Percentiles rank a stretch among this genome's conserved stretches.
Conservation (phyloP, 768 basidiomycete genomes). For the Galerina sulciceps region DNA sequence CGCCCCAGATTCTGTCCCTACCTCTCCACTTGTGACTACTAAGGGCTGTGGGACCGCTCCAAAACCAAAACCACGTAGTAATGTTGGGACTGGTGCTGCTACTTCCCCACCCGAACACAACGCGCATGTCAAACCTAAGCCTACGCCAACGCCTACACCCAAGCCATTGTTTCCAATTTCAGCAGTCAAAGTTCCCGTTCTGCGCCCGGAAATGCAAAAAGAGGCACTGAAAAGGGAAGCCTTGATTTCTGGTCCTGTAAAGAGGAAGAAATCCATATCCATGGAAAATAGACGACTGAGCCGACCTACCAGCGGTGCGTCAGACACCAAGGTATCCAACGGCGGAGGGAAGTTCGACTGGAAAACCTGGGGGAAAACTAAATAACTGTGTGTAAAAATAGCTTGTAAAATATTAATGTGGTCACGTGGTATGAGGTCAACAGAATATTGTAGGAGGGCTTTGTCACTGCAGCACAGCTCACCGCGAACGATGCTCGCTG, state of each 20-base stretch:
- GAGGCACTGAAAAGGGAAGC: slow-evolving; percentile 8
- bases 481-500: no score
- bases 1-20: background rate
- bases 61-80: background rate
- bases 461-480: no score
- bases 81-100: no score
- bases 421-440: slow-evolving; percentile 9
- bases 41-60: background rate
- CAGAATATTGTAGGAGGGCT: background rate
- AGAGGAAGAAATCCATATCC: background rate
- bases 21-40: background rate
- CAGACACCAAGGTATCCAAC: slow-evolving; percentile 3
- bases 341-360: slow-evolving; percentile 23
- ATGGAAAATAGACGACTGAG: background rate
- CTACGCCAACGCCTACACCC: background rate
- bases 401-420: background rate
- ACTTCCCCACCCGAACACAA: no score
- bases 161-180: slow-evolving; percentile 30
- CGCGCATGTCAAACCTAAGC: background rate
- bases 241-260: slow-evolving; percentile 1
- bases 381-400: background rate
- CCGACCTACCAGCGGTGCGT: background rate
- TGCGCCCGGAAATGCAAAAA: slow-evolving; percentile 16
- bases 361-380: slow-evolving; percentile 23
- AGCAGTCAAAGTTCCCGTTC: slow-evolving; percentile 28